Base-by-base conservation (phyloP, 169 alveolate genomes). In the Plasmodium gonderi region DNA sequence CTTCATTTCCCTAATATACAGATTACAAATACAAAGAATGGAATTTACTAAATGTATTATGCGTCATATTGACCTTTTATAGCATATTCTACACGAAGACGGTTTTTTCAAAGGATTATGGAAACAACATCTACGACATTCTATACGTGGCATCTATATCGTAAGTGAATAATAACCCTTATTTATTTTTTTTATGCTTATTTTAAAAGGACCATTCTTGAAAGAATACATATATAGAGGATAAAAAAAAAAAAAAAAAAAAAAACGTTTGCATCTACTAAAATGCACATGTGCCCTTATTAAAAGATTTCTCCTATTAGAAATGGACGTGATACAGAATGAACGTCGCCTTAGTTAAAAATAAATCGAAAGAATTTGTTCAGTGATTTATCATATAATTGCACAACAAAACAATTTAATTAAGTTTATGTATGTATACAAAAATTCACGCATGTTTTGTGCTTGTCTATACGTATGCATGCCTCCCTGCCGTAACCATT, bases 1-100 rank as follows among this genome's bases (percentile, higher is more conserved):
- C 33, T 14, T 64, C 14, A 40, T 33, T 29, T 72, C 74, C 20
- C 64, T 69, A 40, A 33, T n/a, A 31, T 60, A 5, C 49, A 82
- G 92, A 82, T 82, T 82, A 82, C 40, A 82, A 69, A 42, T 82
- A 82, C 79, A 82, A 82, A 54, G 92, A 82, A 82, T 82, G 92
- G 92, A 82, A 82, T 68, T 45, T 82, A 14, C 51, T 82, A 68
- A 82, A 82, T 54, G 51, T 82, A 82, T 29, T 82, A 69, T 82
- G 92, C 64, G 92, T 82, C 51, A 75, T 82, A 45, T 47, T 82
- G 42, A 82, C 92, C 75, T 82, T 82, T 45, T 82, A 82, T 72
- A 82, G 92, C 64, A 82, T 82, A 82, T 68, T 82, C 64, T 82
- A 82, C 64, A 82, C 92, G 17, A 82, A 82, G 54, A 82, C 81